Percentiles rank a stretch among this genome's conserved stretches.
These are phyloP conservation scores for Huntiella abstrusa DNA, from an alignment of 2,329 filamentous ascomycete species.

Conservation along the genomic window DNA sequence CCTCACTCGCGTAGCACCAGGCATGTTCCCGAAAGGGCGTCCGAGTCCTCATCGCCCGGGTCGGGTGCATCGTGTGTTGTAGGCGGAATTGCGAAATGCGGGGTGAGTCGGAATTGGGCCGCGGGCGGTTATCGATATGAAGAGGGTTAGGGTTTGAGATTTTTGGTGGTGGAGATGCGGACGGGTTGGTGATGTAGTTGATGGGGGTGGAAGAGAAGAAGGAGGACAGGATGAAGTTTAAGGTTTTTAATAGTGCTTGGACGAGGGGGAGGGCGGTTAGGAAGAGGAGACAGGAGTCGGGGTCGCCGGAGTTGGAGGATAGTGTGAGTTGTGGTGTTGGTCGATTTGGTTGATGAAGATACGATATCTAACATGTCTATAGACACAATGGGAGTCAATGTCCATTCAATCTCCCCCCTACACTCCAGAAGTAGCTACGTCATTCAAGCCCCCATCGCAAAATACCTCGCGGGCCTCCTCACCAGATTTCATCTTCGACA, in stretches of 20 bases:
- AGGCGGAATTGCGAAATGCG: too few species aligned
- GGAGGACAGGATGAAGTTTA: neutral
- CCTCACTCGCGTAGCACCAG: too few species aligned
- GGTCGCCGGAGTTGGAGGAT: neutral
- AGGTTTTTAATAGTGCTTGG: neutral
- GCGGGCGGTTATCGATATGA: too few species aligned
- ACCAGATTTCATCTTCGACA: conserved; percentile 5
- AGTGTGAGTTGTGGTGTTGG: neutral
- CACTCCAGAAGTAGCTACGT: neutral
- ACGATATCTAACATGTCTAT: neutral
- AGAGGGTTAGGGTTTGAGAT: too few species aligned
- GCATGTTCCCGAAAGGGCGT: too few species aligned
- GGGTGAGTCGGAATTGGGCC: too few species aligned
- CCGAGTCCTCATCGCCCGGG: too few species aligned
- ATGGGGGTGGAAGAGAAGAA: too few species aligned
- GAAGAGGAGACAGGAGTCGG: neutral
- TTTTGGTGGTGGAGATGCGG: too few species aligned
- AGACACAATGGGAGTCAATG: conserved; percentile 1
- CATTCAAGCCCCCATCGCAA: neutral
- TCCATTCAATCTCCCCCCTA: too few species aligned
- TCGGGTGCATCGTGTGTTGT: too few species aligned
- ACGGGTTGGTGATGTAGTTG: too few species aligned
- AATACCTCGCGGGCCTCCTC: neutral
- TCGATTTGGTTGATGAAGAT: neutral
- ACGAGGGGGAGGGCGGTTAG: neutral